These are phyloP conservation scores for Thymus mandschuricus DNA, from an alignment of 257 asterid species.

Conservation along the genomic window DNA sequence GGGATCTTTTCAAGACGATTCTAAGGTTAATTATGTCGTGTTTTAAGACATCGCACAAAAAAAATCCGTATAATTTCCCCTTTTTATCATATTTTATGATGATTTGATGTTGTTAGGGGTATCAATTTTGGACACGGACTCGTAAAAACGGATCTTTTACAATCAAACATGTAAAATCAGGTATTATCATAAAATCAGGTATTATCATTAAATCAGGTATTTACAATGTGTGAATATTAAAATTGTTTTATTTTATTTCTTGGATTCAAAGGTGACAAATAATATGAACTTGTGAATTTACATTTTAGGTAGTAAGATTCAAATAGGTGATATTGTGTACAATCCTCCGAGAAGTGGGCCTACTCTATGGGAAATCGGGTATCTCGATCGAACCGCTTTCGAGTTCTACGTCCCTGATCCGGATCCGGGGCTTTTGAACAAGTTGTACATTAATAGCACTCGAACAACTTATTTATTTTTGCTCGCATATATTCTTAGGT, in stretches of 20 bases:
- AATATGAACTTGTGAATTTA: neutral
- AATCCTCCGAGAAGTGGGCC: slow-evolving; percentile 52
- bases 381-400: slow-evolving; percentile 51
- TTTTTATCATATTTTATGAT: too few species aligned
- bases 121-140: slow-evolving; percentile 73
- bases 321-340: slow-evolving; percentile 32
- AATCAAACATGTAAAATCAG: slow-evolving; percentile 42
- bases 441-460: slow-evolving; percentile 3
- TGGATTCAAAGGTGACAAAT: too few species aligned
- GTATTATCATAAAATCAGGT: neutral
- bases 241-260: neutral
- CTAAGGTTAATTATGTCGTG: slow-evolving; percentile 42
- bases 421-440: slow-evolving; percentile 26
- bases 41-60: too few species aligned
- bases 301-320: slow-evolving; percentile 33
- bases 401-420: slow-evolving; percentile 57
- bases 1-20: slow-evolving; percentile 74
- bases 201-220: slow-evolving; percentile 49
- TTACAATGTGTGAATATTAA: neutral
- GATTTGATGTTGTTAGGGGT: slow-evolving; percentile 41
- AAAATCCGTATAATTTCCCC: too few species aligned
- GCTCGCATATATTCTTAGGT: slow-evolving; percentile 33
- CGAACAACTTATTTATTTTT: too few species aligned
- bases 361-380: slow-evolving; percentile 56
- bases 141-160: slow-evolving; percentile 51